Conservation (phyloP, 176 grass and related monocot genomes). For the Coix lacrymajobi region DNA sequence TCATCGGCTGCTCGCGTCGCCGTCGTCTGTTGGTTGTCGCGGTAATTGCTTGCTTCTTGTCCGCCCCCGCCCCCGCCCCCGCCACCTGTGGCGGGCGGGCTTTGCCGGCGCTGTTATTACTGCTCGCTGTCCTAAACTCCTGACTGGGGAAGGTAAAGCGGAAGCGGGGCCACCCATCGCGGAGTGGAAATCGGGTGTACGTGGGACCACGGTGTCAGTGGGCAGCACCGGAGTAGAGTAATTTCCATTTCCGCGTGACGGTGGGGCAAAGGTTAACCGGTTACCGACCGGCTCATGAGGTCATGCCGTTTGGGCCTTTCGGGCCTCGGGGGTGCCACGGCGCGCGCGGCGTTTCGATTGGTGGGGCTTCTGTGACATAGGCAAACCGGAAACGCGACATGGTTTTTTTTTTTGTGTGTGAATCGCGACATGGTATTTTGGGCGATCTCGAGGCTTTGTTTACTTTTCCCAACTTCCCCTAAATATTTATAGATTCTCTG, state of each 20-base stretch:
- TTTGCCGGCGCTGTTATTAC: conserved; percentile 16
- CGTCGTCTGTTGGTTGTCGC: not conserved
- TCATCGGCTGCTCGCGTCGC: not conserved
- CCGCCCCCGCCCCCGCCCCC: too few relatives aligned
- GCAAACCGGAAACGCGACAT: too few relatives aligned
- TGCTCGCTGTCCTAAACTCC: not conserved
- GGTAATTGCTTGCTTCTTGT: not conserved
- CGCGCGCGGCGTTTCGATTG: not conserved
- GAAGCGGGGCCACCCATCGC: not conserved
- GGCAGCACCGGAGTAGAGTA: not conserved
- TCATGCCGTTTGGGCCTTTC: not conserved
- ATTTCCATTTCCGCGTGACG: not conserved
- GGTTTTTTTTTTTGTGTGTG: too few relatives aligned
- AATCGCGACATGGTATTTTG: too few relatives aligned
- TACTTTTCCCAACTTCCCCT: too few relatives aligned
- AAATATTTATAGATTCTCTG: too few relatives aligned
- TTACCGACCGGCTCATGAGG: not conserved
- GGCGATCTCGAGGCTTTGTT: too few relatives aligned
- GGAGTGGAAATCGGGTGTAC: not conserved
- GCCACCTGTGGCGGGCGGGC: not conserved
- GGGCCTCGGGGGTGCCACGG: not conserved
- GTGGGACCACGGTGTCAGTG: not conserved
- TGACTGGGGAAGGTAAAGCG: not conserved
- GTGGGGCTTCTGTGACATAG: not conserved
- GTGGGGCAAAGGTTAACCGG: not conserved